Conservation (phyloP, 1,284 basidiomycete species). For the Coniferiporia sulphurascens region DNA sequence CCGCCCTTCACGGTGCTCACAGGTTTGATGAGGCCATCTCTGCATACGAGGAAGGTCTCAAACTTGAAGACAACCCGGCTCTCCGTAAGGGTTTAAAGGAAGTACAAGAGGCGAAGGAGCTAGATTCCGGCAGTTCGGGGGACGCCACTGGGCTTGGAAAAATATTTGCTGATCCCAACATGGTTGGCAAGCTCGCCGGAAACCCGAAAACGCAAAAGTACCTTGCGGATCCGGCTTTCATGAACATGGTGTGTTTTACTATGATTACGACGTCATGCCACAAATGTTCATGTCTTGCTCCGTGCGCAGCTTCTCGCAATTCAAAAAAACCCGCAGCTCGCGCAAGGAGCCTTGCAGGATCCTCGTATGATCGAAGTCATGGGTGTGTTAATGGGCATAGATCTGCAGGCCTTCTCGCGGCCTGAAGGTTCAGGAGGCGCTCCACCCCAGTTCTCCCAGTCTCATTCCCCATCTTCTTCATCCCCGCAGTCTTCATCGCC, state of each 20-base stretch:
- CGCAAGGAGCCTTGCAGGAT: constrained; percentile 63
- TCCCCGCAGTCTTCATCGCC: constrained; percentile 39
- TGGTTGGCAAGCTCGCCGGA: constrained; percentile 77
- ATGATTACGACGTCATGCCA: not conserved
- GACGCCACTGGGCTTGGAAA: constrained; percentile 61
- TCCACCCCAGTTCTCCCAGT: constrained; percentile 50
- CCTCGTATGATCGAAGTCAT: constrained; percentile 93
- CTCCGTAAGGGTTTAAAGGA: constrained; percentile 86
- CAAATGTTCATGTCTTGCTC: not conserved
- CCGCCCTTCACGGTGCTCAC: constrained; percentile 85
- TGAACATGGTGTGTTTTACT: constrained; percentile 49
- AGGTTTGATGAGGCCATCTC: constrained; percentile 81
- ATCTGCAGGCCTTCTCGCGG: constrained; percentile 84
- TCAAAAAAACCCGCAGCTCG: constrained; percentile 60
- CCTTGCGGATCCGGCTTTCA: constrained; percentile 79
- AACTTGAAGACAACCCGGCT: constrained; percentile 76
- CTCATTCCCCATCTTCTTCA: constrained; percentile 35
- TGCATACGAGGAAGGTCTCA: constrained; percentile 72
- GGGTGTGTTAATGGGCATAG: constrained; percentile 91
- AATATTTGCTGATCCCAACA: constrained; percentile 82
- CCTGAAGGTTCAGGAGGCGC: constrained; percentile 79
- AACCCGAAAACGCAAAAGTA: constrained; percentile 86
- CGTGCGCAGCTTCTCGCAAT: constrained; percentile 48
- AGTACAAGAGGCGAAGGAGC: constrained; percentile 65
- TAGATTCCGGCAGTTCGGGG: constrained; percentile 2